Percentiles rank a stretch among this genome's conserved stretches.
These are phyloP conservation scores for Emmonsia crescens DNA, from an alignment of 2,329 filamentous ascomycete genomes.

Conservation along the genomic window DNA sequence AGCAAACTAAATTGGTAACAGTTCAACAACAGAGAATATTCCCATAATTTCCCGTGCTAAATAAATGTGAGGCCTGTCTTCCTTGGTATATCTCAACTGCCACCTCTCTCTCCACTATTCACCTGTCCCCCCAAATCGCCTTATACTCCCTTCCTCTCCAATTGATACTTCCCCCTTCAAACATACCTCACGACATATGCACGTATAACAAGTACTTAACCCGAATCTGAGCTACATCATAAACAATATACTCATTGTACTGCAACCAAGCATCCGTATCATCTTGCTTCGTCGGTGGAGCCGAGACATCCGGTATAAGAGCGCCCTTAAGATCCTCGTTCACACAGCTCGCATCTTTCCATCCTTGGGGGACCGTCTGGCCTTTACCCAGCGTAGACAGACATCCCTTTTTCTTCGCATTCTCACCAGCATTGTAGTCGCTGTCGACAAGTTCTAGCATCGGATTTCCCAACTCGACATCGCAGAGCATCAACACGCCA, in stretches of 20 bases:
- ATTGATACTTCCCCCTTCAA: background rate
- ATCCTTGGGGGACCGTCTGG: slow-evolving; percentile 49
- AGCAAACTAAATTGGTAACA: too few relatives aligned
- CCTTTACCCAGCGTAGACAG: slow-evolving; percentile 64
- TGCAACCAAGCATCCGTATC: slow-evolving; percentile 5
- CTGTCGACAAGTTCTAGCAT: slow-evolving; percentile 52
- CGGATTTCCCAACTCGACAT: slow-evolving; percentile 69
- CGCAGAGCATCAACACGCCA: slow-evolving; percentile 69
- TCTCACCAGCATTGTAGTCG: slow-evolving; percentile 53
- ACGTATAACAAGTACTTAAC: slow-evolving; percentile 36
- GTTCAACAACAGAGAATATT: background rate
- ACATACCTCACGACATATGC: slow-evolving; percentile 20
- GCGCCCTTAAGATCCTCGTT: slow-evolving; percentile 56
- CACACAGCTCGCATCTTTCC: slow-evolving; percentile 65
- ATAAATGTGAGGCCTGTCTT: too few relatives aligned
- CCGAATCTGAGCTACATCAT: slow-evolving; percentile 39
- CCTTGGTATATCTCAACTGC: background rate
- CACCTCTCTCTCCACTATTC: background rate
- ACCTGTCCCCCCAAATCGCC: background rate
- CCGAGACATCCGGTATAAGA: slow-evolving; percentile 42
- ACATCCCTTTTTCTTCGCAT: slow-evolving; percentile 49
- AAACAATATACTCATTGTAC: slow-evolving; percentile 41
- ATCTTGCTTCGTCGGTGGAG: background rate
- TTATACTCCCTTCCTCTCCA: too few relatives aligned
- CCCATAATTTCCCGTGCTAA: background rate